A percentile compares a stretch with the other conserved stretches of the same genome.
phyloP scores from a whole-genome alignment of 257 asterid species.

The Vinca minor region DNA sequence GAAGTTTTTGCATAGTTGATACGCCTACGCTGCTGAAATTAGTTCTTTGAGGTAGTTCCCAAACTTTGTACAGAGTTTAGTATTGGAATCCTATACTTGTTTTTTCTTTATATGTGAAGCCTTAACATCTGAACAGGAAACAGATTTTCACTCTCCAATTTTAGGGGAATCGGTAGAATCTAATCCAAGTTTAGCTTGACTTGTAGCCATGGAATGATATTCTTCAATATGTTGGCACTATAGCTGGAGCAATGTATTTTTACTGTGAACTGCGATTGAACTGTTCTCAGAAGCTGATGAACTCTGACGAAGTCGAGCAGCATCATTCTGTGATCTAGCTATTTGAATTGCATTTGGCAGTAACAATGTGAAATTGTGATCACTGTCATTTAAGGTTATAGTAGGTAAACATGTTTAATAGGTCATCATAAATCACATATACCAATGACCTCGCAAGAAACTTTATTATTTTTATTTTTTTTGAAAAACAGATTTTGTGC shows the following conservation, averaged over 20 bases:
- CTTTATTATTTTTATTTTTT: too few relatives aligned
- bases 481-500: too few relatives aligned
- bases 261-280: too few relatives aligned
- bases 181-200: not conserved
- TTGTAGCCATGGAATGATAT: not conserved
- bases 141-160: not conserved
- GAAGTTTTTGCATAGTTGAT: not conserved
- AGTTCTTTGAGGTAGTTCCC: not conserved
- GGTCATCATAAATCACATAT: too few relatives aligned
- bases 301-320: too few relatives aligned
- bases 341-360: too few relatives aligned
- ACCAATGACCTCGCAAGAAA: too few relatives aligned
- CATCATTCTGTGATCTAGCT: too few relatives aligned
- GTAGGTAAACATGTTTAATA: too few relatives aligned
- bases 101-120: not conserved
- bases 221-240: not conserved
- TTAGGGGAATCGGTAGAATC: not conserved
- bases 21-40: constrained; percentile 1
- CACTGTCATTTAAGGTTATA: too few relatives aligned
- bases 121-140: not conserved
- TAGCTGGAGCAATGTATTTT: not conserved
- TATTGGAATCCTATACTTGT: not conserved
- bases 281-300: too few relatives aligned
- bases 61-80: constrained; percentile 15
- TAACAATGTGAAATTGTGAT: too few relatives aligned